Evolutionary conservation across 345 rosid species (phyloP).

Genomic region (Salix viminalis): DNA sequence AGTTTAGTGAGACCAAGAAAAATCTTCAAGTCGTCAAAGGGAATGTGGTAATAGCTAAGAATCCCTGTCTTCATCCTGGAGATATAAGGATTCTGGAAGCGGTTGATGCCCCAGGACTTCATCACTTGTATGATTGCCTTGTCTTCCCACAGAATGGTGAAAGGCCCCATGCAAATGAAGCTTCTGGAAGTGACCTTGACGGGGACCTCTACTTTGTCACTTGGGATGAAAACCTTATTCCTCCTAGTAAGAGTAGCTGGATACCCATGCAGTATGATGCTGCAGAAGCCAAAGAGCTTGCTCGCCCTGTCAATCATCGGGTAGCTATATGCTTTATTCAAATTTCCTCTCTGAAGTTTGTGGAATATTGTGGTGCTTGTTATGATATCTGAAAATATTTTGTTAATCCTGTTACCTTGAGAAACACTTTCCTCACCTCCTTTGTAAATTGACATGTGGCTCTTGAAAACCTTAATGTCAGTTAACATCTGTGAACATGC

Average conservation of each 20-base stretch:
- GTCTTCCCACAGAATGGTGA: slow-evolving; percentile 89
- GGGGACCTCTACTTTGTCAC: slow-evolving; percentile 89
- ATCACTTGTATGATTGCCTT: slow-evolving; percentile 78
- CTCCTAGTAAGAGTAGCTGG: slow-evolving; percentile 68
- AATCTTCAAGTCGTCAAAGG: slow-evolving; percentile 60
- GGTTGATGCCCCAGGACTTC: slow-evolving; percentile 66
- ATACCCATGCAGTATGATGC: slow-evolving; percentile 63
- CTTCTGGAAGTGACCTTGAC: slow-evolving; percentile 97
- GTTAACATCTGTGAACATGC: neutral
- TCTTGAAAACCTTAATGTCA: neutral
- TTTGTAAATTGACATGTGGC: neutral
- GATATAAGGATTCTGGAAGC: slow-evolving; percentile 88
- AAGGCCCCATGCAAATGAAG: slow-evolving; percentile 83
- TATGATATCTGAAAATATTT: neutral
- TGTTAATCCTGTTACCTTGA: neutral
- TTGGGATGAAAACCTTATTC: slow-evolving; percentile 87
- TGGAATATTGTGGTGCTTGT: neutral
- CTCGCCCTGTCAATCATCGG: slow-evolving; percentile 53
- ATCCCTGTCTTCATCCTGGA: slow-evolving; percentile 95
- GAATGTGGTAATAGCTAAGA: slow-evolving; percentile 69
- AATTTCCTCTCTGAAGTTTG: slow-evolving; percentile 4
- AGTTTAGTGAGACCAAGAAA: slow-evolving; percentile 48
- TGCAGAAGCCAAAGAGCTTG: slow-evolving; percentile 26
- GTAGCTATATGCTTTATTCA: slow-evolving; percentile 31
- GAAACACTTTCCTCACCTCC: neutral